Conservation (phyloP, 2,329 filamentous ascomycete species). For the Sporothrix luriei region DNA sequence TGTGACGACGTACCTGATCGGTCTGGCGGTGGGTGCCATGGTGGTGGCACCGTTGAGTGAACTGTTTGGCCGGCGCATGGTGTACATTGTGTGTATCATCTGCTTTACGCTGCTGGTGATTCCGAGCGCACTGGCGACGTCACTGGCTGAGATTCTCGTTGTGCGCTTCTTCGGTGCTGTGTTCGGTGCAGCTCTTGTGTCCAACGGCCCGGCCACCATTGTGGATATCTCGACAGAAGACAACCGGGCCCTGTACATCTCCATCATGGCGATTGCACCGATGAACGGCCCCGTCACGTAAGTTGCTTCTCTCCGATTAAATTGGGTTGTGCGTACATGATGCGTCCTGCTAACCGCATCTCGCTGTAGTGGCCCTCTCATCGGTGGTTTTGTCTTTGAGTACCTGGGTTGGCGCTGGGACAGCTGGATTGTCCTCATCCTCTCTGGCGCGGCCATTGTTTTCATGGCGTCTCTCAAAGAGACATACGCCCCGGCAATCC, state of each 20-base stretch:
- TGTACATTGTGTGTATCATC: slow-evolving; percentile 66
- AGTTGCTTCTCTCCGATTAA: neutral
- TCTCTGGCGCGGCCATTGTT: slow-evolving; percentile 63
- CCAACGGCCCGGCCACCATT: slow-evolving; percentile 79
- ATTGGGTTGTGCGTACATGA: neutral
- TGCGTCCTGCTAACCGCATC: neutral
- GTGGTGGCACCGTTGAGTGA: slow-evolving; percentile 73
- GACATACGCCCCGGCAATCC: slow-evolving; percentile 73
- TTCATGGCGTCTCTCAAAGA: slow-evolving; percentile 67
- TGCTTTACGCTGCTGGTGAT: slow-evolving; percentile 68
- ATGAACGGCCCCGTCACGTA: slow-evolving; percentile 68
- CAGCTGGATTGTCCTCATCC: slow-evolving; percentile 77
- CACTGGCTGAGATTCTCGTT: slow-evolving; percentile 64
- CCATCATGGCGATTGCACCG: slow-evolving; percentile 79
- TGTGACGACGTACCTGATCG: slow-evolving; percentile 72
- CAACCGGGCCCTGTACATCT: slow-evolving; percentile 78
- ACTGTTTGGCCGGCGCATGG: slow-evolving; percentile 64
- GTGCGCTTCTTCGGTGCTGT: slow-evolving; percentile 65
- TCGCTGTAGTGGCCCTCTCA: slow-evolving; percentile 60
- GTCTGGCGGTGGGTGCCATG: slow-evolving; percentile 68
- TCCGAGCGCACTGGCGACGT: slow-evolving; percentile 68
- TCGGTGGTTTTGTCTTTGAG: slow-evolving; percentile 55
- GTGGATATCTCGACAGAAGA: slow-evolving; percentile 82
- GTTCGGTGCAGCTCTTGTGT: slow-evolving; percentile 70
- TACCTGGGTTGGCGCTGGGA: slow-evolving; percentile 72